A percentile compares a stretch with the other conserved stretches of the same genome.
These are phyloP conservation scores for Croton laevigatus DNA, from an alignment of 441 rosid genomes.

Conservation along the genomic window DNA sequence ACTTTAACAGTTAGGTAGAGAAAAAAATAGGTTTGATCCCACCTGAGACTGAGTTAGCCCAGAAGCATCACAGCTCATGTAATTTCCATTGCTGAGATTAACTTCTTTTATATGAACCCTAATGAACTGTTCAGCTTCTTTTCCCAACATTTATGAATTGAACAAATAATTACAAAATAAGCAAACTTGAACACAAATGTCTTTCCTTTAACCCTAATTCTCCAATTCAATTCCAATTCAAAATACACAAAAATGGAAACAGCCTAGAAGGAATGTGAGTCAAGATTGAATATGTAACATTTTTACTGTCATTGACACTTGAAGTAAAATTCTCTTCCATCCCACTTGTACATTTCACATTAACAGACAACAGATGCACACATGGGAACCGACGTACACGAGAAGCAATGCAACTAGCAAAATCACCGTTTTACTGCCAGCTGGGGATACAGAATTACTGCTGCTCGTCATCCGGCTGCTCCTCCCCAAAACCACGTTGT, in stretches of 20 bases:
- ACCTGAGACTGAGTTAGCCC: no score
- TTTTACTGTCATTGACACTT: slow-evolving; percentile 16
- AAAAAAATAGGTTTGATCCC: no score
- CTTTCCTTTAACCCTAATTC: slow-evolving; percentile 14
- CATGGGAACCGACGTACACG: neutral
- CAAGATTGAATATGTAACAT: slow-evolving; percentile 13
- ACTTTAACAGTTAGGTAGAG: no score
- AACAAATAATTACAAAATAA: slow-evolving; percentile 24
- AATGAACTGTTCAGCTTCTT: neutral
- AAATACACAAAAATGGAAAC: neutral
- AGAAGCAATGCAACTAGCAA: slow-evolving; percentile 8
- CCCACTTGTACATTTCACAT: slow-evolving; percentile 16
- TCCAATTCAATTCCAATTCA: slow-evolving; percentile 20
- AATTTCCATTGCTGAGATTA: neutral
- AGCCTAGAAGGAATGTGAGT: neutral
- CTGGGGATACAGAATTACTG: slow-evolving; percentile 29
- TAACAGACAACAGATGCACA: neutral
- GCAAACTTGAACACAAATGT: slow-evolving; percentile 7
- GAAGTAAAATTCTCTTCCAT: neutral
- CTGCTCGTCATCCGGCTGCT: slow-evolving; percentile 52
- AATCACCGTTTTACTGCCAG: slow-evolving; percentile 8
- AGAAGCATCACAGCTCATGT: neutral
- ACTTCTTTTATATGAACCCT: neutral
- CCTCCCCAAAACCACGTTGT: slow-evolving; percentile 67
- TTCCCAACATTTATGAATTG: slow-evolving; percentile 13